A percentile compares a stretch with the other conserved stretches of the same genome.
Conservation (phyloP, 2,329 filamentous ascomycete species). For the Monosporascus ibericus region DNA sequence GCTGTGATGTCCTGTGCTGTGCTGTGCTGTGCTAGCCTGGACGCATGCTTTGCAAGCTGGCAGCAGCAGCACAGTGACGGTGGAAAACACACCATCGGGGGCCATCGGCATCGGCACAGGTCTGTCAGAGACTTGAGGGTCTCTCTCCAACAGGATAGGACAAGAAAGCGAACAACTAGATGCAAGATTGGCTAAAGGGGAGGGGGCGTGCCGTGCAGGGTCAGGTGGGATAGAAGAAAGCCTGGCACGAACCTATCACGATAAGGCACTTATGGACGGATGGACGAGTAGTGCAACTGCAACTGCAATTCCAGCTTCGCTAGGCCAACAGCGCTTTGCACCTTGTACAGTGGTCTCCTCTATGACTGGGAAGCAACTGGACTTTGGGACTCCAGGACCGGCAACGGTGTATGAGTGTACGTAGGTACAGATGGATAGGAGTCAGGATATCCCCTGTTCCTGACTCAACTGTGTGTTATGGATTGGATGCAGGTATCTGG, state of each 20-base stretch:
- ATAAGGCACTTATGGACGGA: not conserved
- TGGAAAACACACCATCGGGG: not conserved
- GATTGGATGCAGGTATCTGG: not conserved
- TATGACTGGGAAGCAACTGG: too few species aligned
- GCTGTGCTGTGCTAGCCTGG: not conserved
- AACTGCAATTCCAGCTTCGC: not conserved
- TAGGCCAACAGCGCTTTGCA: not conserved
- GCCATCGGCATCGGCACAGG: not conserved
- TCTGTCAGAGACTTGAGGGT: not conserved
- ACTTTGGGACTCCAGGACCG: too few species aligned
- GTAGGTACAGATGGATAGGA: not conserved
- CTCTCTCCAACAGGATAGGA: too few species aligned
- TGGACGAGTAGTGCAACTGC: not conserved
- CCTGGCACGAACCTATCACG: not conserved
- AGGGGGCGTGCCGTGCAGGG: not conserved
- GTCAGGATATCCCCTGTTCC: not conserved
- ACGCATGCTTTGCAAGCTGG: not conserved
- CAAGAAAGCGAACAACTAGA: not conserved
- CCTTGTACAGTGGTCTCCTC: too few species aligned
- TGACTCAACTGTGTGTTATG: not conserved
- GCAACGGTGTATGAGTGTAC: not conserved
- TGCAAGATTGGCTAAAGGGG: not conserved
- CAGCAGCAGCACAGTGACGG: not conserved
- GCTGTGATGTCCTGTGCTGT: not conserved
- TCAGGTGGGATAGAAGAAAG: not conserved